A percentile compares a stretch with the other conserved stretches of the same genome.
Evolutionary conservation across 1,284 basidiomycete species (phyloP).

Genomic region (Gomphus bonarii): DNA sequence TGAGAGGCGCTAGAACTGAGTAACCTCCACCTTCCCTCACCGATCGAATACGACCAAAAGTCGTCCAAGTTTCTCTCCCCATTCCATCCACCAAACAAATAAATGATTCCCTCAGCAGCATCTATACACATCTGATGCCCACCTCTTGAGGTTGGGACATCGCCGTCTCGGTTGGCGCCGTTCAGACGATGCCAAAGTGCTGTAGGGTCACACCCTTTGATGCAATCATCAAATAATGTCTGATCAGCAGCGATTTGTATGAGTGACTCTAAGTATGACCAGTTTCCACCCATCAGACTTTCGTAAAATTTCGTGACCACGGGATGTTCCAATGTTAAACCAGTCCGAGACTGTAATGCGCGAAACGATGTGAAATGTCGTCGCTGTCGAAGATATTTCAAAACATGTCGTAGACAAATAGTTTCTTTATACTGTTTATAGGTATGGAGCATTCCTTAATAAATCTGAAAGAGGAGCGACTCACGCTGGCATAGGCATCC

Average conservation of each 20-base stretch:
- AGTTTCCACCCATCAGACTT: constrained; percentile 53
- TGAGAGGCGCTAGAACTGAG: constrained; percentile 46
- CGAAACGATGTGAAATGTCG: constrained; percentile 61
- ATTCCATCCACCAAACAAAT: constrained; percentile 76
- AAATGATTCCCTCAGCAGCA: constrained; percentile 48
- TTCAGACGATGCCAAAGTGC: constrained; percentile 47
- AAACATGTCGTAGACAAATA: constrained; percentile 51
- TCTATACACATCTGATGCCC: constrained; percentile 83
- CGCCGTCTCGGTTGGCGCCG: constrained; percentile 50
- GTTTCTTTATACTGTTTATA: constrained; percentile 50
- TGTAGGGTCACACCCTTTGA: constrained; percentile 44
- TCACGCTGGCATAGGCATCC: constrained; percentile 48
- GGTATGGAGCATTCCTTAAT: constrained; percentile 9
- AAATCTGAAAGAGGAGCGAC: constrained; percentile 13
- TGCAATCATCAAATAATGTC: constrained; percentile 48
- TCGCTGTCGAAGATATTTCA: constrained; percentile 73
- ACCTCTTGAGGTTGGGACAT: constrained; percentile 49
- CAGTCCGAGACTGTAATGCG: constrained; percentile 46
- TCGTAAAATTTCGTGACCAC: constrained; percentile 58
- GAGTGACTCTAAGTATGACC: constrained; percentile 46
- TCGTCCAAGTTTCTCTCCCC: constrained; percentile 67
- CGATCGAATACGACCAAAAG: constrained; percentile 68
- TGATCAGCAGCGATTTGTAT: constrained; percentile 39
- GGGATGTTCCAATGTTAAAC: constrained; percentile 59
- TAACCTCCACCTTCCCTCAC: constrained; percentile 51